These are phyloP conservation scores for Metschnikowia noctiluminum DNA, from an alignment of 805 yeast species.

Conservation along the genomic window DNA sequence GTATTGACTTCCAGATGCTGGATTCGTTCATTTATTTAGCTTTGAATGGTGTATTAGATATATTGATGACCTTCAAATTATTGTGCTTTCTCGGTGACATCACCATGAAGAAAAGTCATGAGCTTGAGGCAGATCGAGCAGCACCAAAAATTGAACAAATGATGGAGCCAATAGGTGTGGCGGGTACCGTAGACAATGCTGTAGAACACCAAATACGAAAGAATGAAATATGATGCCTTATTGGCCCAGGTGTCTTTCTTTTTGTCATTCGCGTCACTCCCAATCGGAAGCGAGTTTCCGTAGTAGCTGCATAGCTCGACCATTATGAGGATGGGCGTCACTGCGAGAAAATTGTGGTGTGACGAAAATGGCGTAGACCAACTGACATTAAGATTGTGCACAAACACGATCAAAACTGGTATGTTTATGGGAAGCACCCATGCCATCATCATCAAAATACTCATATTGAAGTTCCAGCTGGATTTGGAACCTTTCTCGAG, in stretches of 20 bases:
- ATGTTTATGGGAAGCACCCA: slow-evolving; percentile 78
- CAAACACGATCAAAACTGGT: slow-evolving; percentile 76
- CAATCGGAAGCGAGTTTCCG: slow-evolving; percentile 37
- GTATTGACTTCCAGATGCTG: no score
- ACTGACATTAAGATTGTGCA: slow-evolving; percentile 70
- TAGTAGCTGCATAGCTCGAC: slow-evolving; percentile 47
- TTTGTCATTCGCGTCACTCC: slow-evolving; percentile 1
- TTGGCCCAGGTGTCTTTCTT: slow-evolving; percentile 1
- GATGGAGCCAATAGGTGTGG: slow-evolving; percentile 83
- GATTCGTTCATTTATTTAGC: not conserved
- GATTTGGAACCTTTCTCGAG: slow-evolving; percentile 8
- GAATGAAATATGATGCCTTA: slow-evolving; percentile 22
- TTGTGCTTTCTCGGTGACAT: slow-evolving; percentile 4
- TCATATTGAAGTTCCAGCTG: slow-evolving; percentile 56
- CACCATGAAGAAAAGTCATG: not conserved
- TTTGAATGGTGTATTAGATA: not conserved
- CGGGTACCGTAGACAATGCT: slow-evolving; percentile 71
- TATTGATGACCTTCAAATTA: not conserved
- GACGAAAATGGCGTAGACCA: slow-evolving; percentile 86
- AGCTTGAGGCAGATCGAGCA: slow-evolving; percentile 42
- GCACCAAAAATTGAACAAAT: slow-evolving; percentile 63
- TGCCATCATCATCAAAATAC: slow-evolving; percentile 62
- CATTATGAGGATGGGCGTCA: slow-evolving; percentile 65
- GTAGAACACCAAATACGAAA: slow-evolving; percentile 56
- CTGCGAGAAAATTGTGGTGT: slow-evolving; percentile 78